phyloP scores from a whole-genome alignment of 768 basidiomycete species.

The Pulveroboletus frians region DNA sequence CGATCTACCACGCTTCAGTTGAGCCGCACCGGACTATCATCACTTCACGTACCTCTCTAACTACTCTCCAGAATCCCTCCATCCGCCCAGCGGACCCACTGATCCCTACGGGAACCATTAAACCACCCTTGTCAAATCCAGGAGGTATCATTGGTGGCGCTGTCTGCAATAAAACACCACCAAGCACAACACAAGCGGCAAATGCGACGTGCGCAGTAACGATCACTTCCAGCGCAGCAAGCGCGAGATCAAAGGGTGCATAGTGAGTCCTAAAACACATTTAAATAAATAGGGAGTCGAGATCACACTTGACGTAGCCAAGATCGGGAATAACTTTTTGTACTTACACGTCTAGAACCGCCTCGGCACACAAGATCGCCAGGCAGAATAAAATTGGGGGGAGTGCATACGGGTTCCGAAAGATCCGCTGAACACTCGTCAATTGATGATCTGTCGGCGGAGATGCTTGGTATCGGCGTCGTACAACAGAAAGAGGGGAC shows the following conservation, averaged over 20 bases:
- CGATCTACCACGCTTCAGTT: conserved; percentile 48
- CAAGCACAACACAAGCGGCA: conserved; percentile 76
- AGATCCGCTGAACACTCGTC: conserved; percentile 25
- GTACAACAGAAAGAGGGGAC: conserved; percentile 44
- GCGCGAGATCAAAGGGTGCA: conserved; percentile 72
- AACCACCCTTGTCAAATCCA: conserved; percentile 12
- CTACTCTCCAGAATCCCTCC: conserved; percentile 73
- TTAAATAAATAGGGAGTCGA: not conserved
- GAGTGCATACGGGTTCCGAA: conserved; percentile 73
- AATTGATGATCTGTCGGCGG: conserved; percentile 4
- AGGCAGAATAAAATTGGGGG: conserved; percentile 57
- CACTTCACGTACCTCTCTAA: conserved; percentile 63
- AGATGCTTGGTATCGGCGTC: conserved; percentile 14
- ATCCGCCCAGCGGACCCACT: conserved; percentile 52
- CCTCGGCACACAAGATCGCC: conserved; percentile 49
- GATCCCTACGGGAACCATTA: conserved; percentile 1
- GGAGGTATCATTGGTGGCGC: conserved; percentile 47
- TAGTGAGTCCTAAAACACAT: conserved; percentile 44
- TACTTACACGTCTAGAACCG: conserved; percentile 54
- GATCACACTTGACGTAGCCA: not conserved
- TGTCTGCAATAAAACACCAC: conserved; percentile 85
- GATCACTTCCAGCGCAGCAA: conserved; percentile 71
- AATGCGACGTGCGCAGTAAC: conserved; percentile 83
- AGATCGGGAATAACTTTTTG: not conserved
- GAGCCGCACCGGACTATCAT: not conserved